phyloP scores from a whole-genome alignment of 2,329 filamentous ascomycete species.

The Sarocladium strictum region DNA sequence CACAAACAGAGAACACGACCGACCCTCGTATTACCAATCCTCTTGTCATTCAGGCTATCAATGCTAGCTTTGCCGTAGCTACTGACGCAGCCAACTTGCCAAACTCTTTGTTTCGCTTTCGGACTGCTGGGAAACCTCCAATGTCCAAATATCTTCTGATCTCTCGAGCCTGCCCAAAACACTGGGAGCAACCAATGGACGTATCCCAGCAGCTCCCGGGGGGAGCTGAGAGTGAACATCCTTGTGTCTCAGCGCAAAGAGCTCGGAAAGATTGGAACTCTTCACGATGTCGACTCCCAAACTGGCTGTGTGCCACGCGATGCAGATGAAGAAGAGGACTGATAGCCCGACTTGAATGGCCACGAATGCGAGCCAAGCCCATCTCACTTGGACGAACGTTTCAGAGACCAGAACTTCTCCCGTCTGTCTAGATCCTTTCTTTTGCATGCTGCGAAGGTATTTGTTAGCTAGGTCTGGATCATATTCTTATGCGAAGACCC shows the following conservation, averaged over 20 bases:
- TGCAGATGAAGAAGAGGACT: conserved; percentile 10
- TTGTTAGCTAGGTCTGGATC: too few species aligned
- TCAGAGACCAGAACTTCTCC: conserved; percentile 9
- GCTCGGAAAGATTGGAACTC: conserved; percentile 12
- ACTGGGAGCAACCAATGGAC: neutral
- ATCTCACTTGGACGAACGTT: conserved; percentile 13
- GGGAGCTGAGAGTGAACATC: neutral
- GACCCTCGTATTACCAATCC: neutral
- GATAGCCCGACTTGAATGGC: conserved; percentile 13
- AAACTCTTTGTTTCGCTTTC: neutral
- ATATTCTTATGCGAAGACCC: too few species aligned
- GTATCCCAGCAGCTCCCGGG: neutral
- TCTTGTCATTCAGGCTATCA: neutral
- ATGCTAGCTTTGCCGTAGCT: neutral
- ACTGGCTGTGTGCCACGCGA: conserved; percentile 8
- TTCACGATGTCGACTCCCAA: conserved; percentile 15
- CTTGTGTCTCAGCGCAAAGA: conserved; percentile 23
- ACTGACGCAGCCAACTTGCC: neutral
- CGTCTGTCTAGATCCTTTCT: neutral
- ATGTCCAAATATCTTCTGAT: neutral
- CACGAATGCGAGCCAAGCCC: conserved; percentile 15
- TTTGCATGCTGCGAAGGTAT: neutral
- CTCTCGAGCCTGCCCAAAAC: neutral
- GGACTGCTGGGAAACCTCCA: neutral
- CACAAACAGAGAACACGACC: neutral